Evolutionary conservation across 352 stramenopile species (phyloP), one percentile per base, ranked within the genome.

Genomic region (Phytopythium aichiense): DNA sequence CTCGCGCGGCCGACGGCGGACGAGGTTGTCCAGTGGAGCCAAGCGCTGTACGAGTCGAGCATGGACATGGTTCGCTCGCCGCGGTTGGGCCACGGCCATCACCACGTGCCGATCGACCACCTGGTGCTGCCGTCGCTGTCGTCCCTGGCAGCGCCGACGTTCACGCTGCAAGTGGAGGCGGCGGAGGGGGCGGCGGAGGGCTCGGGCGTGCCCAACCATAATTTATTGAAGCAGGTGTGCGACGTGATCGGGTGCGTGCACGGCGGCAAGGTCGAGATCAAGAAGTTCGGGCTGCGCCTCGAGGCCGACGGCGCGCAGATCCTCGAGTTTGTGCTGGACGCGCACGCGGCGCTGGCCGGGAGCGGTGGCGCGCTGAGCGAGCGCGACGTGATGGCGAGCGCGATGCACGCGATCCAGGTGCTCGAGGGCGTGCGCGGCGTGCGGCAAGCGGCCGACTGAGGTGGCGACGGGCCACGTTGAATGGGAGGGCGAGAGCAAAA

Each of bases 201-300:
- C 12, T 76, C 71, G 35, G 69, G 79, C 37, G 66, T 89, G 53
- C 83, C 83, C 22, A 91, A 92, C 66, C 85, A 94, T 84, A 86
- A 92, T 71, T 83, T 94, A 77, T 83, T 94, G 64, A 89, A 92
- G 67, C 73, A 91, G 64, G 69, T 94, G 42, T 92, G 81, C 65
- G 84, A 94, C 50, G 78, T 92, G 58, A 91, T 94, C 45, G 76
- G 72, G 7, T 61, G 73, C 37, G 71, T 87, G 58, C 80, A 73
- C 49, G 70, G 77, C 23, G 77, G 80, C 12, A 73, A 76, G 43
- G 78, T 92, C 30, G 83, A 88, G 77, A 92, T 94, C 53, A 91
- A 91, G 56, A 89, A 89, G 59, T 94, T 81, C 49, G 85, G 83
- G 1, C 68, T 94, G 30, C 79, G 92, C 49, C 73, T 91, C 49